These are phyloP conservation scores for Amyloporia xantha DNA, from an alignment of 768 basidiomycete species.

Conservation along the genomic window DNA sequence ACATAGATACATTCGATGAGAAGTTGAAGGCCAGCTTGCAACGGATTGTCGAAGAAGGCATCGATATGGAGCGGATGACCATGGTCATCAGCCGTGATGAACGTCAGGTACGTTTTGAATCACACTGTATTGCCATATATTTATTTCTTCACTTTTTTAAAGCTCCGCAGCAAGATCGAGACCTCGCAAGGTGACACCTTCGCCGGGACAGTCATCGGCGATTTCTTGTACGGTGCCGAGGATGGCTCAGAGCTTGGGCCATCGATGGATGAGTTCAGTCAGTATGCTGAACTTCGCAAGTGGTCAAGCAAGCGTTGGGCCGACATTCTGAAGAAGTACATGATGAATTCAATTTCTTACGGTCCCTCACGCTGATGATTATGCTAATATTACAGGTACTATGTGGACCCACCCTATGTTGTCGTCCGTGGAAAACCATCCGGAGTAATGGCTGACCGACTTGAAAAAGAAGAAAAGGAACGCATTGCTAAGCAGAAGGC, in stretches of 20 bases:
- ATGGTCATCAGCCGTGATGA: slow-evolving; percentile 85
- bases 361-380: neutral
- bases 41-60: slow-evolving; percentile 62
- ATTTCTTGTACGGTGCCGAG: slow-evolving; percentile 80
- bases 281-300: slow-evolving; percentile 55
- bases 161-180: slow-evolving; percentile 83
- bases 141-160: too few relatives aligned
- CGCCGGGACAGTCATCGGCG: slow-evolving; percentile 63
- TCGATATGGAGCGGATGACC: slow-evolving; percentile 87
- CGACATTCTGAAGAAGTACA: slow-evolving; percentile 62
- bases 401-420: slow-evolving; percentile 62
- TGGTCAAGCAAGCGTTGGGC: slow-evolving; percentile 81
- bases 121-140: neutral
- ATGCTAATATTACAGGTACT: slow-evolving; percentile 51
- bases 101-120: slow-evolving; percentile 54
- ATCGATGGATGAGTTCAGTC: slow-evolving; percentile 72
- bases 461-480: slow-evolving; percentile 76
- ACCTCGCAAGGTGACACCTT: slow-evolving; percentile 79
- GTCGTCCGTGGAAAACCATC: slow-evolving; percentile 89
- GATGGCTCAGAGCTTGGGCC: slow-evolving; percentile 73
- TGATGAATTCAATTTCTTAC: neutral
- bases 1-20: slow-evolving; percentile 64
- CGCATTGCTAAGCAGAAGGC: slow-evolving; percentile 66
- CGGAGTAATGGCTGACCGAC: slow-evolving; percentile 66
- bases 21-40: slow-evolving; percentile 63